phyloP scores from a whole-genome alignment of 2,329 filamentous ascomycete species.

The Tothia fuscella region DNA sequence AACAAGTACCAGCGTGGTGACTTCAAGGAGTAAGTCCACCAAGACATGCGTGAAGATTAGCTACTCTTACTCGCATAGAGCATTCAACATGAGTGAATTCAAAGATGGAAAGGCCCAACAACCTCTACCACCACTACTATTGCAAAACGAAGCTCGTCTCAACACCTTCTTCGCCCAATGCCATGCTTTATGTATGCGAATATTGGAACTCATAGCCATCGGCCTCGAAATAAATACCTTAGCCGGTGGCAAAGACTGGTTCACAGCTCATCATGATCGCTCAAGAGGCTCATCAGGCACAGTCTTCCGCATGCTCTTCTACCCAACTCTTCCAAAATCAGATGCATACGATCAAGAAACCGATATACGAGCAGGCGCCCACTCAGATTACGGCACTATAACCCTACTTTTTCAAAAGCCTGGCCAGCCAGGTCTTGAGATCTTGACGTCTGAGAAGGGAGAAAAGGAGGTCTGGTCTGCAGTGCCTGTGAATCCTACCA shows the following conservation, averaged over 20 bases:
- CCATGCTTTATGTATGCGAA: conserved; percentile 56
- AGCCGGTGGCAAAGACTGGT: conserved; percentile 37
- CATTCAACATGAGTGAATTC: conserved; percentile 86
- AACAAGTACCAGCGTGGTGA: conserved; percentile 51
- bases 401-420: conserved; percentile 72
- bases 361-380: conserved; percentile 78
- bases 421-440: conserved; percentile 77
- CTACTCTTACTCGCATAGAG: conserved; percentile 32
- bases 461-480: conserved; percentile 26
- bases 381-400: conserved; percentile 70
- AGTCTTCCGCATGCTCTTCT: conserved; percentile 43
- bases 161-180: conserved; percentile 58
- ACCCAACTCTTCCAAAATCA: conserved; percentile 30
- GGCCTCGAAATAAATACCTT: conserved; percentile 48
- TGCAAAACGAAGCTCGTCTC: conserved; percentile 48
- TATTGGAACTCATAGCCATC: conserved; percentile 66
- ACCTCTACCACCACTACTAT: conserved; percentile 57
- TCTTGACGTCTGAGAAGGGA: conserved; percentile 42
- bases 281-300: conserved; percentile 38
- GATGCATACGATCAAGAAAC: conserved; percentile 34
- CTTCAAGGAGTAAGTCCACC: conserved; percentile 62
- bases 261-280: conserved; percentile 48
- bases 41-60: conserved; percentile 2
- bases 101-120: conserved; percentile 57
- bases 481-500: conserved; percentile 32